Evolutionary conservation across 140 eudicot species (phyloP).

Genomic region (Flaveria floridana): DNA sequence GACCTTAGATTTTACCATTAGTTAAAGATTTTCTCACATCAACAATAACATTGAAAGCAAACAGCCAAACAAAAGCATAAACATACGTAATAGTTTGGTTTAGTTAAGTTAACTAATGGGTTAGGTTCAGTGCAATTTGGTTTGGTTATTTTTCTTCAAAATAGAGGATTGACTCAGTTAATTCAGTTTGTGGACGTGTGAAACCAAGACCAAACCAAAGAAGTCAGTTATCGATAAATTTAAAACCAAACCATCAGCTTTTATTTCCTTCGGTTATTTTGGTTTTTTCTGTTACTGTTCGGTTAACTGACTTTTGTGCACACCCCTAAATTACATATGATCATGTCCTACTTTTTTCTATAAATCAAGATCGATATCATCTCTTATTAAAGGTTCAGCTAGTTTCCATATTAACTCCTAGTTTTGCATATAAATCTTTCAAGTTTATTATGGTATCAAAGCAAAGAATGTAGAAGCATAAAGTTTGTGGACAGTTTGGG

Average conservation of each 20-base stretch:
- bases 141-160: neutral
- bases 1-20: neutral
- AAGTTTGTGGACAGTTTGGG: neutral
- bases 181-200: neutral
- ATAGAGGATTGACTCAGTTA: no score
- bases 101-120: neutral
- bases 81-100: neutral
- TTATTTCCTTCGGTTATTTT: neutral
- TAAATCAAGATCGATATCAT: neutral
- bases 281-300: neutral
- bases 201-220: neutral
- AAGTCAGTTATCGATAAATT: neutral
- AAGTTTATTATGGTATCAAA: neutral
- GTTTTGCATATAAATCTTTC: neutral
- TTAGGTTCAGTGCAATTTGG: neutral
- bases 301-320: neutral
- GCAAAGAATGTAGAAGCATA: neutral
- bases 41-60: neutral
- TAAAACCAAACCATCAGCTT: neutral
- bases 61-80: neutral
- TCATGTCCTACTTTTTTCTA: neutral
- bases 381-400: neutral
- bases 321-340: neutral
- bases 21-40: neutral
- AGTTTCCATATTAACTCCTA: neutral